Conservation (phyloP, 2,329 filamentous ascomycete species). For the Pseudogymnoascus sp. region DNA sequence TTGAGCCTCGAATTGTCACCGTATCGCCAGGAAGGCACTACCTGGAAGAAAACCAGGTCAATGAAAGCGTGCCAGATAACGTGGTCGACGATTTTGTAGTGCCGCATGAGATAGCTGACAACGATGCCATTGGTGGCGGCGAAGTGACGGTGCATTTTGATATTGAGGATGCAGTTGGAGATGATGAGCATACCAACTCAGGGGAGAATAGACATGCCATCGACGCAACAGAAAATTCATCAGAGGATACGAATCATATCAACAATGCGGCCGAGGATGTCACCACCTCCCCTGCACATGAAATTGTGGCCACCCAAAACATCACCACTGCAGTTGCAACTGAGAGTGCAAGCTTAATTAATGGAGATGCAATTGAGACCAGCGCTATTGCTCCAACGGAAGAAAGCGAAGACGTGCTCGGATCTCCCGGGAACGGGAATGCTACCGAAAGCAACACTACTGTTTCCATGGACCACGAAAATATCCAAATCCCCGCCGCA, state of each 20-base stretch:
- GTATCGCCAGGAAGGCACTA: not conserved
- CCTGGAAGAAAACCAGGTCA: not conserved
- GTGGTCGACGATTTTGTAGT: not conserved
- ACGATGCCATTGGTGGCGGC: not conserved
- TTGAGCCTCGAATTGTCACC: not conserved
- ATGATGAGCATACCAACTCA: conserved; percentile 3
- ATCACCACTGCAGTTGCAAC: not conserved
- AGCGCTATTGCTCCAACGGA: not conserved
- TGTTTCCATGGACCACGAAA: not conserved
- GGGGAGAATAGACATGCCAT: not conserved
- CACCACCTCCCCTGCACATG: not conserved
- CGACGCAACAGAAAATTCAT: not conserved
- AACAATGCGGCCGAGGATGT: not conserved
- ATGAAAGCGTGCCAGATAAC: not conserved
- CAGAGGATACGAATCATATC: not conserved
- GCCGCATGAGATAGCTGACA: not conserved
- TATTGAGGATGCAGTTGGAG: not conserved
- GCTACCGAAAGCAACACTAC: not conserved
- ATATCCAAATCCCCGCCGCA: not conserved
- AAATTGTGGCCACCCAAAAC: not conserved
- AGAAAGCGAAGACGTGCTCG: not conserved
- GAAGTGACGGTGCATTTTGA: not conserved
- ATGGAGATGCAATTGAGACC: not conserved
- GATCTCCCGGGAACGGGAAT: not conserved
- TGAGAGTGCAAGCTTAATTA: not conserved